Base-by-base conservation (phyloP, 768 basidiomycete species). In the Lactarius deliciosus region DNA sequence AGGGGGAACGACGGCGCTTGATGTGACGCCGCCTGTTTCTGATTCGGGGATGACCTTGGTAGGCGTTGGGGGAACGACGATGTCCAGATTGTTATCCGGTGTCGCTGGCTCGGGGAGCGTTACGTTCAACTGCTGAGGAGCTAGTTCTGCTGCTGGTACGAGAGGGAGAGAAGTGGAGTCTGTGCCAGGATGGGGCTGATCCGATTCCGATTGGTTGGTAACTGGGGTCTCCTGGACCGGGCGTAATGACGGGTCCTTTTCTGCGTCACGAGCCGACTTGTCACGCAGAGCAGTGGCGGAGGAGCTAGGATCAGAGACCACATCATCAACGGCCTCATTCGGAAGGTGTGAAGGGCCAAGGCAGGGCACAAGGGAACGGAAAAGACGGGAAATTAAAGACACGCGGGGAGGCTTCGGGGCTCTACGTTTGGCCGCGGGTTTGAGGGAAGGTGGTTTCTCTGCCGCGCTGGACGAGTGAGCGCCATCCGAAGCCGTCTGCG, bases 1-100 rank as follows among this genome's bases (percentile, higher is more conserved):
- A 16, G 96, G 94, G 2, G 94, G 84, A 73, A 95, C 92, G 28
- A 96, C 95, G 54, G 92, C 92, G 38, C 93, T 90, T n/a, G 92
- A 94, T 11, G 91, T 92, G 70, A 97, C 81, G 16, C 91, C 94
- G 68, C 88, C 93, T 8, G 94, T 93, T 77, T 95, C 94, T 10
- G 87, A 84, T 30, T 81, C 79, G 8, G 92, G 85, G 5, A 85
- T 73, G 6, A 84, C 71, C 67, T 82, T 79, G 18, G 81, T 81
- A 15, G 85, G 83, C 1, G 83, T 82, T 36, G 85, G 81, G 20
- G 84, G 81, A 4, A 82, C 70, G 61, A 82, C 47, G 61, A 82
- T 73, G 13, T 81, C 78, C 50, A 63, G 28, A 30, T 64, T 61
- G 18, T 69, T 74, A 63, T 81, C 81, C 28, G 64, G 41, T 28